phyloP scores from a whole-genome alignment of 305 asterid species.

The Striga hermonthica region DNA sequence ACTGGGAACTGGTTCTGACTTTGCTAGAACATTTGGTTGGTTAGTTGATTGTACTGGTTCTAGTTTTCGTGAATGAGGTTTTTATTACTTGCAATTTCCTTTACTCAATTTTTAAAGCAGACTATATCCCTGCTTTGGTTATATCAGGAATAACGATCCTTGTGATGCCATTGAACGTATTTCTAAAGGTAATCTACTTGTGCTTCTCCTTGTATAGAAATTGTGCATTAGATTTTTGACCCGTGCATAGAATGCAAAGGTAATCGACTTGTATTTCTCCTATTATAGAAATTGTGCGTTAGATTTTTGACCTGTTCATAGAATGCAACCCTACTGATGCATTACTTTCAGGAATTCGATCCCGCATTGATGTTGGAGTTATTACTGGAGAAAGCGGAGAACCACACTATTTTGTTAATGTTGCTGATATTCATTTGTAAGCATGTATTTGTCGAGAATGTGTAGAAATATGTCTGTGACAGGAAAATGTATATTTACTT shows the following conservation, averaged over 20 bases:
- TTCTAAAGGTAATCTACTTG: conserved; percentile 51
- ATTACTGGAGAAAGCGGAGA: conserved; percentile 56
- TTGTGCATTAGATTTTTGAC: conserved; percentile 12
- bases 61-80: conserved; percentile 28
- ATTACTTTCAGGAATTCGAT: conserved; percentile 57
- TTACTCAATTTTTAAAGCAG: conserved; percentile 26
- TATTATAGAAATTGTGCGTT: conserved; percentile 2
- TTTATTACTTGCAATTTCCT: conserved; percentile 7
- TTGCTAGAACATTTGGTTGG: conserved; percentile 88
- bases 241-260: no score
- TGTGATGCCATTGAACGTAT: conserved; percentile 74
- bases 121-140: conserved; percentile 23
- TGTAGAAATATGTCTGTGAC: conserved; percentile 19
- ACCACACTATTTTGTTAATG: conserved; percentile 77
- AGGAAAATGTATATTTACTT: conserved; percentile 16
- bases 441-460: conserved; percentile 32
- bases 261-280: not conserved
- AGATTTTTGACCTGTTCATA: conserved; percentile 11
- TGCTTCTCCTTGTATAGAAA: conserved; percentile 12
- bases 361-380: conserved; percentile 68
- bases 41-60: conserved; percentile 41
- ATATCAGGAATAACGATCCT: conserved; percentile 80
- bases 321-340: conserved; percentile 11
- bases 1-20: conserved; percentile 90
- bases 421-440: conserved; percentile 87